Conservation (phyloP, 2,329 filamentous ascomycete species). For the Rutstroemia sydowiana region DNA sequence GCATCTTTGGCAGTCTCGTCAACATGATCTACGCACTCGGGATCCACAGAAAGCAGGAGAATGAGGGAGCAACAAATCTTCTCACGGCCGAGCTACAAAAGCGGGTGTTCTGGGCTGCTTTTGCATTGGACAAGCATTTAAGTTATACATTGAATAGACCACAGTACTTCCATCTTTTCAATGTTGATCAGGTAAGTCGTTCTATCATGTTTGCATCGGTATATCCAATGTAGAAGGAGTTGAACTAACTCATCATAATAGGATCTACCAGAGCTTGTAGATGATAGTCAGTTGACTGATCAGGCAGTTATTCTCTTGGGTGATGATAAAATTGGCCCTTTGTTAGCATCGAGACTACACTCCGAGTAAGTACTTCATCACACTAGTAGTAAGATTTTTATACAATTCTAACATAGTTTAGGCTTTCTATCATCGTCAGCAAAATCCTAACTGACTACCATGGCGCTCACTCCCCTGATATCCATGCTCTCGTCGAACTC, state of each 20-base stretch:
- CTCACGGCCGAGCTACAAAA: conserved; percentile 42
- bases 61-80: conserved; percentile 27
- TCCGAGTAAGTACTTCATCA: neutral
- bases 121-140: conserved; percentile 56
- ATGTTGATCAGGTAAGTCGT: neutral
- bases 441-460: neutral
- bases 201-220: neutral
- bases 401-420: neutral
- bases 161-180: neutral
- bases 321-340: neutral
- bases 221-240: neutral
- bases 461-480: neutral
- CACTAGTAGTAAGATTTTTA: neutral
- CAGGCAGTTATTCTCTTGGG: neutral
- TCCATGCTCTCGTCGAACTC: neutral
- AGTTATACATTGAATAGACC: neutral
- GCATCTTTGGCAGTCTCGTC: conserved; percentile 27
- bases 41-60: conserved; percentile 21
- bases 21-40: conserved; percentile 29
- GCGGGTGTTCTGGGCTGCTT: conserved; percentile 56
- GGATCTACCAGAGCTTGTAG: neutral
- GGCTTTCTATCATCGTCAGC: neutral
- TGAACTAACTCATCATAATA: neutral
- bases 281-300: neutral
- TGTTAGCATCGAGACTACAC: neutral